Conservation (phyloP, 305 asterid species). For the Ruellia speciosa region DNA sequence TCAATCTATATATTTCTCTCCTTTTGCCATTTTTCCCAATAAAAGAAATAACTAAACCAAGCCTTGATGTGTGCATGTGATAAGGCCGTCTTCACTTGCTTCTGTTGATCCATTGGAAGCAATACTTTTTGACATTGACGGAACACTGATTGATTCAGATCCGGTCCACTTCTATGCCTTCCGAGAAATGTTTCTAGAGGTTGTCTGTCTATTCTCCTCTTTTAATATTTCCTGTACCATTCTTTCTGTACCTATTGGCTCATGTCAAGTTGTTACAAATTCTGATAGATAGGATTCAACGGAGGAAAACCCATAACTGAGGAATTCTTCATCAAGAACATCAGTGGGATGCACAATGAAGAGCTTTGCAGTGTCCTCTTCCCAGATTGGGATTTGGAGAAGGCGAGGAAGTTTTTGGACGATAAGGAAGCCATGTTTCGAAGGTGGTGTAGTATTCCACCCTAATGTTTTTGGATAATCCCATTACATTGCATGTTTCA, state of each 20-base stretch:
- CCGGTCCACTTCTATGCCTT: slow-evolving; percentile 72
- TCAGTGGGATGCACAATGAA: slow-evolving; percentile 71
- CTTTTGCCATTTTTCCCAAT: too few species aligned
- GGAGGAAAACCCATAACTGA: slow-evolving; percentile 66
- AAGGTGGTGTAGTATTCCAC: slow-evolving; percentile 28
- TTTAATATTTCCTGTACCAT: neutral
- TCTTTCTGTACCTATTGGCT: neutral
- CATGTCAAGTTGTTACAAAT: neutral
- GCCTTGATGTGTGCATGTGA: neutral
- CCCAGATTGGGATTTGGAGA: slow-evolving; percentile 61
- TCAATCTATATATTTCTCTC: too few species aligned
- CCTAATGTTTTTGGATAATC: too few species aligned
- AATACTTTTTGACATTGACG: slow-evolving; percentile 73
- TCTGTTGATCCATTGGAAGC: slow-evolving; percentile 63
- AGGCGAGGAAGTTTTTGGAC: slow-evolving; percentile 45
- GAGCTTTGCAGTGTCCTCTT: slow-evolving; percentile 51
- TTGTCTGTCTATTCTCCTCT: slow-evolving; percentile 7
- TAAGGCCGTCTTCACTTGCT: slow-evolving; percentile 20
- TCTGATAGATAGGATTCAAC: slow-evolving; percentile 54
- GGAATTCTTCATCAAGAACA: slow-evolving; percentile 51
- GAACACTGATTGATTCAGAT: slow-evolving; percentile 75
- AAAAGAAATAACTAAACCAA: too few species aligned
- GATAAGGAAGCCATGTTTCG: slow-evolving; percentile 78
- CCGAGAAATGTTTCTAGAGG: slow-evolving; percentile 84
- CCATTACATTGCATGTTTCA: too few species aligned